A percentile compares a stretch with the other conserved stretches of the same genome.
Conservation (phyloP, 768 basidiomycete genomes). For the Exsudoporus frostii region DNA sequence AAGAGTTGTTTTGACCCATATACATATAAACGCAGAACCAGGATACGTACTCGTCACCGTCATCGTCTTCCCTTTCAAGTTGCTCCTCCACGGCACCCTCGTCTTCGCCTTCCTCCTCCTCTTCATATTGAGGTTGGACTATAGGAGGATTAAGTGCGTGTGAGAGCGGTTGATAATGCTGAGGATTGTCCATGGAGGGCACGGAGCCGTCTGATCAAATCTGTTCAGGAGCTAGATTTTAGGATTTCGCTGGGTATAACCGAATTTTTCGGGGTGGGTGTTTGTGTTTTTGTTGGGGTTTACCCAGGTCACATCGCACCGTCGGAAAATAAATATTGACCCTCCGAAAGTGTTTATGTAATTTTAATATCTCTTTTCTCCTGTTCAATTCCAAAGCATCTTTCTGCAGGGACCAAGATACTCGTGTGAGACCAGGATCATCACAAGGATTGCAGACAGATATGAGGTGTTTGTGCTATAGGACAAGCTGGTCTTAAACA, state of each 20-base stretch:
- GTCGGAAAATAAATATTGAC: conserved; percentile 27
- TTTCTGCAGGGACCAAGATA: no score
- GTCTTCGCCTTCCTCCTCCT: conserved; percentile 72
- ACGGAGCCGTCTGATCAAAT: conserved; percentile 15
- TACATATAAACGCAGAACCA: conserved; percentile 9
- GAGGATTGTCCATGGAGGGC: conserved; percentile 57
- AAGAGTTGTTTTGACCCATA: background rate
- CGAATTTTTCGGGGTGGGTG: conserved; percentile 30
- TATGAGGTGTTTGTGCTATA: no score
- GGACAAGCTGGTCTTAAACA: no score
- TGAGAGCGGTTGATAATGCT: conserved; percentile 78
- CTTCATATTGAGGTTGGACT: conserved; percentile 38
- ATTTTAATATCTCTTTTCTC: background rate
- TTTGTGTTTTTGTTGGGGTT: conserved; percentile 28
- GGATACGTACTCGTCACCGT: conserved; percentile 33
- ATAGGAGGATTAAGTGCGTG: conserved; percentile 66
- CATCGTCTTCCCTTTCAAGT: conserved; percentile 47
- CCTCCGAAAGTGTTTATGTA: conserved; percentile 22
- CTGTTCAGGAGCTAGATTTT: conserved; percentile 24
- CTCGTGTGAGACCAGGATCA: no score
- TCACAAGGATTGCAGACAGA: no score
- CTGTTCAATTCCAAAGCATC: no score
- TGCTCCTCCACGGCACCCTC: conserved; percentile 73
- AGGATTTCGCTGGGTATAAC: conserved; percentile 31
- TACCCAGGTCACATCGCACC: conserved; percentile 24